These are phyloP conservation scores for Aspergillus udagawae DNA, from an alignment of 2,329 filamentous ascomycete species.

Conservation along the genomic window DNA sequence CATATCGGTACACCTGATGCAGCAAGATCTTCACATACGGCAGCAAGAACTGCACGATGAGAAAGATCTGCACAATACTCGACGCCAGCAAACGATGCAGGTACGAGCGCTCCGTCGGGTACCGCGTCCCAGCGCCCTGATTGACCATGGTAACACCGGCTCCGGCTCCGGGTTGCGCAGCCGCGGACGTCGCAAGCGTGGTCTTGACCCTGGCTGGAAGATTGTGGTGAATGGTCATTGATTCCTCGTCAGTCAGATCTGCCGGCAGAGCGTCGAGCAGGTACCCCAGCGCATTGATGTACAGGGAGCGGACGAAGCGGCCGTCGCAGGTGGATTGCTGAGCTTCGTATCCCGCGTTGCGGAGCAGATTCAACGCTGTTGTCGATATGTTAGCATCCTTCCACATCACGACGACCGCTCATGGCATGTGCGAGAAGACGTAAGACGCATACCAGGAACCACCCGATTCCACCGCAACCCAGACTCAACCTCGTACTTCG, in stretches of 20 bases:
- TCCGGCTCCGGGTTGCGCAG: background rate
- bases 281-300: conserved; percentile 36
- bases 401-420: conserved; percentile 1
- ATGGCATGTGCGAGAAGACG: background rate
- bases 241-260: conserved; percentile 29
- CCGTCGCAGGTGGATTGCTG: conserved; percentile 29
- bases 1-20: conserved; percentile 55
- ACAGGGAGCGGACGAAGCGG: conserved; percentile 31
- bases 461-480: conserved; percentile 35
- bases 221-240: conserved; percentile 22
- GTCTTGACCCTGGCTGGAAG: conserved; percentile 22
- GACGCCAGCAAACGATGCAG: conserved; percentile 58
- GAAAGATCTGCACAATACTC: conserved; percentile 55
- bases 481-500: conserved; percentile 28
- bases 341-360: conserved; percentile 33
- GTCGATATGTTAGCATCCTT: background rate
- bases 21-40: conserved; percentile 58
- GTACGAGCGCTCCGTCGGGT: conserved; percentile 38
- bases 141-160: background rate
- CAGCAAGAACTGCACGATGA: conserved; percentile 57
- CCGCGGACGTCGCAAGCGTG: conserved; percentile 6
- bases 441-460: conserved; percentile 24
- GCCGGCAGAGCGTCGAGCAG: conserved; percentile 33
- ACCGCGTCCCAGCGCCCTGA: background rate
- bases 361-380: conserved; percentile 34